Evolutionary conservation across 2,329 filamentous ascomycete species (phyloP).

Genomic region (Aureobasidium sp.): DNA sequence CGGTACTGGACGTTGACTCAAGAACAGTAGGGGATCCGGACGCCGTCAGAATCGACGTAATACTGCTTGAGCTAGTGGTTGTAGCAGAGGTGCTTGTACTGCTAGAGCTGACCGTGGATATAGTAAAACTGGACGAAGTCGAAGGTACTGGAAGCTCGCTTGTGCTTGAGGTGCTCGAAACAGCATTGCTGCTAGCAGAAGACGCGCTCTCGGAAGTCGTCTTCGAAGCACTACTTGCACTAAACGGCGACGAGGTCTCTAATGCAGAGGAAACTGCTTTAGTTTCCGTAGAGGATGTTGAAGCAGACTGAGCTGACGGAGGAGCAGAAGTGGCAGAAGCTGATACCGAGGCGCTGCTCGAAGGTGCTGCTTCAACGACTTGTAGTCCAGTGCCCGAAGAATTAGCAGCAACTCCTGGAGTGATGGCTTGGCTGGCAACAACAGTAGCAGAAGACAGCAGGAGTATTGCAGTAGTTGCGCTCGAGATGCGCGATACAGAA

Average conservation of each 20-base stretch:
- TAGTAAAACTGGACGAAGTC: background rate
- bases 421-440: background rate
- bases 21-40: background rate
- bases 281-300: background rate
- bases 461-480: background rate
- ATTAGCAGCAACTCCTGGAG: background rate
- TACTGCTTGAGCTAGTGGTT: background rate
- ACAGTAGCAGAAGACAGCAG: background rate
- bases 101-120: too few relatives aligned
- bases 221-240: background rate
- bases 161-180: background rate
- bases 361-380: background rate
- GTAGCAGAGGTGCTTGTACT: background rate
- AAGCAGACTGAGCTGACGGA: background rate
- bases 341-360: background rate
- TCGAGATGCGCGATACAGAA: background rate
- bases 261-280: background rate
- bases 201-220: background rate
- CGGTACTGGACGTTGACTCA: background rate
- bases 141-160: background rate
- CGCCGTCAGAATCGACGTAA: background rate
- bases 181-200: background rate
- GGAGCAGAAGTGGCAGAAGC: background rate
- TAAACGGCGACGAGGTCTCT: background rate
- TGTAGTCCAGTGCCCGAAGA: background rate